These are phyloP conservation scores for Paramecium sexaurelia DNA, from an alignment of 73 alveolate genomes.

Conservation along the genomic window DNA sequence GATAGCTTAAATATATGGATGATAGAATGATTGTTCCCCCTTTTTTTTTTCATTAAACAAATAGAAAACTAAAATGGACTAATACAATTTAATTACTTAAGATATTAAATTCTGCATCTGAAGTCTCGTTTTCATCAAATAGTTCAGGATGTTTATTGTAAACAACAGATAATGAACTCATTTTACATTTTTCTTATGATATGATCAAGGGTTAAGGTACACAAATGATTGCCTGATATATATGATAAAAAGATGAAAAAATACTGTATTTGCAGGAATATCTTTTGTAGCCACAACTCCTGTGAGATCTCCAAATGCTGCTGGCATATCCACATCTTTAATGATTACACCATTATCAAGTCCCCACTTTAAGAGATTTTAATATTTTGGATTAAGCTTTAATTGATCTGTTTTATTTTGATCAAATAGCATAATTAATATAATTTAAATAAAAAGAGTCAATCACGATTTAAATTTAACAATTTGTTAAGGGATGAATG, in stretches of 20 bases:
- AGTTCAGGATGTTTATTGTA: constrained; percentile 8
- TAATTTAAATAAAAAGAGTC: not conserved
- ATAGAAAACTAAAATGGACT: not conserved
- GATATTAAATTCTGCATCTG: constrained; percentile 56
- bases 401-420: not conserved
- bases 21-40: constrained; percentile 24
- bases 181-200: constrained; percentile 16
- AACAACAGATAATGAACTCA: not conserved
- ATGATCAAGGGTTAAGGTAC: constrained; percentile 41
- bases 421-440: not conserved
- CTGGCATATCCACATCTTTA: constrained; percentile 20
- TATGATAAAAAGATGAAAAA: not conserved
- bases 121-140: constrained; percentile 33
- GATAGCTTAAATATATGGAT: constrained; percentile 49
- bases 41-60: constrained; percentile 8
- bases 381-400: not conserved
- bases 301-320: constrained; percentile 34
- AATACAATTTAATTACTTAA: not conserved
- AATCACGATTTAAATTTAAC: constrained; percentile 34
- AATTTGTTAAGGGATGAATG: not conserved
- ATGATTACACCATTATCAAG: constrained; percentile 40
- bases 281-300: constrained; percentile 51
- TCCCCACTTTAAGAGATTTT: constrained; percentile 24
- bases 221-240: constrained; percentile 27
- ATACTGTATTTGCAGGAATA: constrained; percentile 48